Evolutionary conservation across 257 asterid genomes (phyloP), one percentile per base, ranked within the genome.

Genomic region (Lithospermum erythrorhizon): DNA sequence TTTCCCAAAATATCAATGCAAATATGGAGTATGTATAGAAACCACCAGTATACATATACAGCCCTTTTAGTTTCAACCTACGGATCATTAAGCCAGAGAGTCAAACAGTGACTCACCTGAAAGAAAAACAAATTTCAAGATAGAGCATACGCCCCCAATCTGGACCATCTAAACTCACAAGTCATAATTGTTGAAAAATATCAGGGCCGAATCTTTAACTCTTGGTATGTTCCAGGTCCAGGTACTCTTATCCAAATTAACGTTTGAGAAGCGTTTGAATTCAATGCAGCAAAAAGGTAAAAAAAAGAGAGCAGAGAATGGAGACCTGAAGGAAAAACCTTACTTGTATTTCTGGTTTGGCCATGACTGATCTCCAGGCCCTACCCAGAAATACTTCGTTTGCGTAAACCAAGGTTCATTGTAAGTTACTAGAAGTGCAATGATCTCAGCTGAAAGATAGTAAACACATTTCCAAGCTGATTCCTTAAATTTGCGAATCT

Each of bases 391-490:
- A 78, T 81, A 83, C 57, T 65, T 80, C 13, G 97, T 85, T 10
- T 82, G 67, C 55, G 56, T 75, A 73, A 93, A 89, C 96, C 97
- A 93, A 61, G 97, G 96, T 79, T 93, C 99, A 41, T 89, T 68
- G 76, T 79, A 83, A 61, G 95, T 84, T 69, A 89, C 96, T 19
- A 72, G 73, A 63, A 89, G 83, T 49, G 99, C 95, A 21, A 85
- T 81, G 47, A 83, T 53, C 79, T 93, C 99, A 6, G 96, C 97
- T 13, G 96, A 93, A 69, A 89, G 96, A 73, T 52, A 93, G 66
- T 87, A 93, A 61, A 93, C 67, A 54, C 90, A 93, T 72, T 89
- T 93, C 99, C 99, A 93, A 30, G 97, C 97, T 21, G 99, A 93
- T 71, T 89, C 97, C 79, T 87, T 86, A 87, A 93, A 93, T 79